phyloP scores from a whole-genome alignment of 2,329 filamentous ascomycete genomes.

The Mariannaea elegans region DNA sequence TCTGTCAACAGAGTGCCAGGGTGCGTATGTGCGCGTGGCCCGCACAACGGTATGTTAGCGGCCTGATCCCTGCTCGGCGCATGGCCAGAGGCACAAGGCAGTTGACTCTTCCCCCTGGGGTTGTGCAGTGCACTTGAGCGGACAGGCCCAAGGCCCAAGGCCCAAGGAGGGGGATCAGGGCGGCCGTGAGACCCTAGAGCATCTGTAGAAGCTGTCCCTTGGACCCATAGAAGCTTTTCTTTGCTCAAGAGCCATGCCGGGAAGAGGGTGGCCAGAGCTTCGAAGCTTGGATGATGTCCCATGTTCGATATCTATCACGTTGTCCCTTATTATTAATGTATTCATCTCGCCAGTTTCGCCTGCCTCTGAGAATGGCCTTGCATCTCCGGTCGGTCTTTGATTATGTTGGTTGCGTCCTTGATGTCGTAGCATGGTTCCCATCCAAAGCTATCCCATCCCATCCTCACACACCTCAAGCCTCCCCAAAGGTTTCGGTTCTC shows the following conservation, averaged over 20 bases:
- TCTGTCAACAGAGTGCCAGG: neutral
- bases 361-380: neutral
- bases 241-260: neutral
- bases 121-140: conserved; percentile 26
- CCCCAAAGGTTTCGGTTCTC: neutral
- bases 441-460: conserved; percentile 2
- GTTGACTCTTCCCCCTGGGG: conserved; percentile 23
- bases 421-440: conserved; percentile 1
- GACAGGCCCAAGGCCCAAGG: neutral
- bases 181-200: conserved; percentile 12
- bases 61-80: conserved; percentile 35
- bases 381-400: conserved; percentile 10
- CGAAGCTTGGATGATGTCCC: conserved; percentile 6
- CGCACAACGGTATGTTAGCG: conserved; percentile 30
- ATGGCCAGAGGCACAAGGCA: conserved; percentile 29
- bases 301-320: neutral
- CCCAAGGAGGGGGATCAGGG: no score
- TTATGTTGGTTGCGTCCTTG: neutral
- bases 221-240: conserved; percentile 4
- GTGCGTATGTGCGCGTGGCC: conserved; percentile 26
- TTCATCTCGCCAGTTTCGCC: neutral
- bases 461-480: neutral
- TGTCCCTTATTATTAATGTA: neutral
- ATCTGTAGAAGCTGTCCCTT: conserved; percentile 9
- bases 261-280: conserved; percentile 6